Conservation (phyloP, 164 flowering plant genomes). For the Nymphaea colorata region DNA sequence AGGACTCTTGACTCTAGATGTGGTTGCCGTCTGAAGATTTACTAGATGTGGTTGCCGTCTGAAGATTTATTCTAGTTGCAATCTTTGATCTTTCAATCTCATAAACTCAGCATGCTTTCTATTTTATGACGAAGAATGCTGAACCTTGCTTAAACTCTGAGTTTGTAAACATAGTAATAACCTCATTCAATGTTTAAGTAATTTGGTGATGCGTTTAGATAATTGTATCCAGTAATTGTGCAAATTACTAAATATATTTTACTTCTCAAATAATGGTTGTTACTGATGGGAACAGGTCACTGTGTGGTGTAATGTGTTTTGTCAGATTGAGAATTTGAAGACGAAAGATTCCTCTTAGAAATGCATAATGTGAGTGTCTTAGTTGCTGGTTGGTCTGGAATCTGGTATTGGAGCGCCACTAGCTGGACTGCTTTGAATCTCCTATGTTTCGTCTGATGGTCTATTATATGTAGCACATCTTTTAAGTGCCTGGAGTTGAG, state of each 20-base stretch:
- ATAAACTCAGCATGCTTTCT: too few species aligned
- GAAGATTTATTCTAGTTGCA: too few species aligned
- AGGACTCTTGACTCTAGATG: too few species aligned
- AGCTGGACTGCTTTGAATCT: too few species aligned
- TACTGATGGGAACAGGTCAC: background rate
- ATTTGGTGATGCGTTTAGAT: too few species aligned
- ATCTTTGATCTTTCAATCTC: too few species aligned
- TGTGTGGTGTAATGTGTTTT: background rate
- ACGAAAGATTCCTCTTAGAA: background rate
- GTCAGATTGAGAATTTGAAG: background rate
- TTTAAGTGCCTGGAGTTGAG: background rate
- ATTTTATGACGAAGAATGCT: background rate
- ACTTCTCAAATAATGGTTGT: background rate
- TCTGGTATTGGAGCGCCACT: background rate
- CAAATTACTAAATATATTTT: too few species aligned
- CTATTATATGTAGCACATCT: background rate
- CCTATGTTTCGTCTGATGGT: background rate
- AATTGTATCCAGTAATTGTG: too few species aligned
- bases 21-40: too few species aligned
- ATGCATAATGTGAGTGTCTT: background rate
- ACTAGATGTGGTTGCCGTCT: too few species aligned
- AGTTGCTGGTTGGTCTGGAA: background rate
- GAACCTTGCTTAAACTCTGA: background rate
- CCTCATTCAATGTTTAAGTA: too few species aligned
- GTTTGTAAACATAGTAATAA: background rate